phyloP scores from a whole-genome alignment of 108 stramenopile genomes.

The Cyclostephanos tholiformis region DNA sequence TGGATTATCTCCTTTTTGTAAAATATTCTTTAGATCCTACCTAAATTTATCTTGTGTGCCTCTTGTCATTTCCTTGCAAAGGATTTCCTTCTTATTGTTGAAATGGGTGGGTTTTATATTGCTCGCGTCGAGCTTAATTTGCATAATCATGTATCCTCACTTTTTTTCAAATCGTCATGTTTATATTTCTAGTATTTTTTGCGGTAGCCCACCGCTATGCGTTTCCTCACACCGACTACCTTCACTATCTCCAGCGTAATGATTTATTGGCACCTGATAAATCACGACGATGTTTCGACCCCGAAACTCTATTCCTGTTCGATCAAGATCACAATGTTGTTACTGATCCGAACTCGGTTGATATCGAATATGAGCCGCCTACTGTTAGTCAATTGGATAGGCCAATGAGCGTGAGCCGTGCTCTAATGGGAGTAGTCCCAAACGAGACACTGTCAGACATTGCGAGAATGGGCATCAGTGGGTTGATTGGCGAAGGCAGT shows the following conservation, averaged over 20 bases:
- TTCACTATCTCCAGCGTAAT: conserved; percentile 40
- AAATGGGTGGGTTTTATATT: no score
- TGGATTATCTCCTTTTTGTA: background rate
- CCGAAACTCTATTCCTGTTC: conserved; percentile 35
- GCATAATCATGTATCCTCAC: conserved; percentile 29
- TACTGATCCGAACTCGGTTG: conserved; percentile 23
- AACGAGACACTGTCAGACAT: conserved; percentile 50
- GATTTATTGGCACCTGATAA: background rate
- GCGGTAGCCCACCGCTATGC: conserved; percentile 56
- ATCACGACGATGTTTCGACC: background rate
- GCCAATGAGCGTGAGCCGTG: conserved; percentile 44
- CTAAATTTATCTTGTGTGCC: background rate
- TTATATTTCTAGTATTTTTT: conserved; percentile 33
- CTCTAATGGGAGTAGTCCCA: conserved; percentile 37
- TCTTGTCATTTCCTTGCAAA: conserved; percentile 14
- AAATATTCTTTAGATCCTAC: background rate
- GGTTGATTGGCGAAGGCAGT: conserved; percentile 25
- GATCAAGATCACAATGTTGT: conserved; percentile 50
- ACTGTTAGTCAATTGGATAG: conserved; percentile 41
- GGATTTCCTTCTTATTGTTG: conserved; percentile 20
- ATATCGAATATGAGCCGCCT: conserved; percentile 44
- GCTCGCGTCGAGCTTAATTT: conserved; percentile 44
- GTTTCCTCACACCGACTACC: conserved; percentile 59
- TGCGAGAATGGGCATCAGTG: conserved; percentile 35
- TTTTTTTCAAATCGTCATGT: no score